Percentiles rank a stretch among this genome's conserved stretches.
Evolutionary conservation across 176 grass and related monocot genomes (phyloP).

Genomic region (Carex kokanica): DNA sequence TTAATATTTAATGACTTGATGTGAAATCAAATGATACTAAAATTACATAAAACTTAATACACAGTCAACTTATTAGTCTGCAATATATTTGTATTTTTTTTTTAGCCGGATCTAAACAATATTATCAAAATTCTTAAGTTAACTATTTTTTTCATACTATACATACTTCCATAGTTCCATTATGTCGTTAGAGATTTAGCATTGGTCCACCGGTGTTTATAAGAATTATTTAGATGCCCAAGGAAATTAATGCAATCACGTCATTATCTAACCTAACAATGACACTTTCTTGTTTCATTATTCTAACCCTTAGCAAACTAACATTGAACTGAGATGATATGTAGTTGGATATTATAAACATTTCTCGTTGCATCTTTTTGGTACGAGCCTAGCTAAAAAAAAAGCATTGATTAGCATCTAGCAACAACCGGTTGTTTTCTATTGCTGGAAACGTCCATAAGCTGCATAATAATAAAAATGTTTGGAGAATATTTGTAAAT

Average conservation of each 20-base stretch:
- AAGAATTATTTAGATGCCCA: background rate
- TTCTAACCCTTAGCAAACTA: background rate
- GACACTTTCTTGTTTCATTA: background rate
- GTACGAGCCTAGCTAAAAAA: background rate
- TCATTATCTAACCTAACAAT: background rate
- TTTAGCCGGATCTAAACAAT: too few relatives aligned
- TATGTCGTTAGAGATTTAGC: too few relatives aligned
- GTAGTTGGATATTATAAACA: background rate
- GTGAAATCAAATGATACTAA: too few relatives aligned
- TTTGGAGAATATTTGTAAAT: background rate
- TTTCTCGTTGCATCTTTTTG: slow-evolving; percentile 2
- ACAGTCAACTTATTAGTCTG: too few relatives aligned
- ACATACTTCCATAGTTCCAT: too few relatives aligned
- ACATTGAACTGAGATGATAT: background rate
- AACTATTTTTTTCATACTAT: too few relatives aligned
- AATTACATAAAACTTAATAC: too few relatives aligned
- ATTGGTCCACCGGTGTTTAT: too few relatives aligned
- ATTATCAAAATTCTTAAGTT: too few relatives aligned
- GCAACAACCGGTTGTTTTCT: slow-evolving; percentile 1
- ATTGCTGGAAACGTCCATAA: background rate
- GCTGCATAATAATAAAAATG: background rate
- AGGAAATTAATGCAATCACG: background rate
- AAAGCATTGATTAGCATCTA: background rate
- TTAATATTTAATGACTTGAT: too few relatives aligned
- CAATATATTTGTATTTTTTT: too few relatives aligned